A percentile compares a stretch with the other conserved stretches of the same genome.
phyloP scores from a whole-genome alignment of 2,329 filamentous ascomycete genomes.

The Fusarium musae region DNA sequence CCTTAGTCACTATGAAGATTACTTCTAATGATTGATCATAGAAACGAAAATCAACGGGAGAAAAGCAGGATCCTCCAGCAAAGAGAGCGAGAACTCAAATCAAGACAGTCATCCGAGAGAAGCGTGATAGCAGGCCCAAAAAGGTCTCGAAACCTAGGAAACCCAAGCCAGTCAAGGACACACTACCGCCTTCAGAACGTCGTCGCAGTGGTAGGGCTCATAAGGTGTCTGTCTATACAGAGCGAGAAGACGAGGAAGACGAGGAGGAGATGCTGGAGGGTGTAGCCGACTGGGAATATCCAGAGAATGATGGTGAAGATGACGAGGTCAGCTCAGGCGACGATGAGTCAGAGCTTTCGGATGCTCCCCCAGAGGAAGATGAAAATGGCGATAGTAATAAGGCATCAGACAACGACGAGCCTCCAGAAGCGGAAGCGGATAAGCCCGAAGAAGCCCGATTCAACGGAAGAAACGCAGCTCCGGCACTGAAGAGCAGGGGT shows the following conservation, averaged over 20 bases:
- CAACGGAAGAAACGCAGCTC: slow-evolving; percentile 40
- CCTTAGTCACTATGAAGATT: not conserved
- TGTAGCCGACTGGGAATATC: slow-evolving; percentile 69
- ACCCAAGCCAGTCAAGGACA: slow-evolving; percentile 43
- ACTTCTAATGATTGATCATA: slow-evolving; percentile 48
- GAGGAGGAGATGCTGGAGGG: slow-evolving; percentile 71
- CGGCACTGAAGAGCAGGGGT: slow-evolving; percentile 38
- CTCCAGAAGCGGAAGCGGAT: slow-evolving; percentile 30
- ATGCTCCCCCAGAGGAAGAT: slow-evolving; percentile 32
- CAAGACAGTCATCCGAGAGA: slow-evolving; percentile 52
- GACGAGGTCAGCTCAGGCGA: slow-evolving; percentile 31
- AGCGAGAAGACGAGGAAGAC: slow-evolving; percentile 67
- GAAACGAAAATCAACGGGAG: slow-evolving; percentile 68
- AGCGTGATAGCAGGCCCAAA: slow-evolving; percentile 48
- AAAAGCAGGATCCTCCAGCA: slow-evolving; percentile 57
- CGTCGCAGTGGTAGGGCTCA: slow-evolving; percentile 66
- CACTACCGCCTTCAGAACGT: slow-evolving; percentile 57
- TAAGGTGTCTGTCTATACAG: slow-evolving; percentile 62
- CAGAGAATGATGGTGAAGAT: slow-evolving; percentile 40
- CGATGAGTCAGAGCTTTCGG: slow-evolving; percentile 40
- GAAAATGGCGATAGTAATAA: slow-evolving; percentile 15
- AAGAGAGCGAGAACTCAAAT: slow-evolving; percentile 53
- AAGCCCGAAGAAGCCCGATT: slow-evolving; percentile 38
- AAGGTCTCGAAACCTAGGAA: slow-evolving; percentile 51
- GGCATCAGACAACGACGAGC: slow-evolving; percentile 27